Conservation (phyloP, 2,329 filamentous ascomycete genomes). For the Colletotrichum costaricense region DNA sequence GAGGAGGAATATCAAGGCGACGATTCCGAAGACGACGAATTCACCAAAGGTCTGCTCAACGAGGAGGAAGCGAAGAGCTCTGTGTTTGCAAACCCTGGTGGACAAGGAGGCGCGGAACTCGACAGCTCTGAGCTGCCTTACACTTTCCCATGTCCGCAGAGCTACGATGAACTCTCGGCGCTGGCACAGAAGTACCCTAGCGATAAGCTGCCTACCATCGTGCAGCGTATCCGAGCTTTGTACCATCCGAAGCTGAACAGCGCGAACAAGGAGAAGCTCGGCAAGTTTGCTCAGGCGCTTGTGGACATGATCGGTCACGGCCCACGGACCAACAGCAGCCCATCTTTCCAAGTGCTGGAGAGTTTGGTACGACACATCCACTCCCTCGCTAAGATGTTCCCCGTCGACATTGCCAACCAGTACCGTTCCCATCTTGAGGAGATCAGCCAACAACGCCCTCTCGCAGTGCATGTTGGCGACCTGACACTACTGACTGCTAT, state of each 20-base stretch:
- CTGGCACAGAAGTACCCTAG: constrained; percentile 71
- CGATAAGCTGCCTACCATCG: constrained; percentile 77
- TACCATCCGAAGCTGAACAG: constrained; percentile 88
- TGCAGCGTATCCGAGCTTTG: constrained; percentile 91
- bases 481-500: constrained; percentile 86
- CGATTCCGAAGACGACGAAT: constrained; percentile 72
- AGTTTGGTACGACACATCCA: constrained; percentile 89
- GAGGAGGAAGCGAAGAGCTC: constrained; percentile 67
- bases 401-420: constrained; percentile 79
- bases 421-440: constrained; percentile 80
- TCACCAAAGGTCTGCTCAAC: constrained; percentile 75
- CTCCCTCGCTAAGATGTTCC: constrained; percentile 88
- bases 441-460: constrained; percentile 60
- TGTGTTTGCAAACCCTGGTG: constrained; percentile 52
- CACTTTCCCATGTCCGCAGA: constrained; percentile 87
- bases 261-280: constrained; percentile 86
- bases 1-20: constrained; percentile 51
- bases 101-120: constrained; percentile 61
- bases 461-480: constrained; percentile 74
- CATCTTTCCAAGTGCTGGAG: constrained; percentile 78
- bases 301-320: constrained; percentile 67
- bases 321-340: constrained; percentile 51
- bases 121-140: constrained; percentile 68
- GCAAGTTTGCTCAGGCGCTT: constrained; percentile 73
- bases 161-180: constrained; percentile 78